Evolutionary conservation across 768 basidiomycete genomes (phyloP).

Genomic region (Imleria badia): DNA sequence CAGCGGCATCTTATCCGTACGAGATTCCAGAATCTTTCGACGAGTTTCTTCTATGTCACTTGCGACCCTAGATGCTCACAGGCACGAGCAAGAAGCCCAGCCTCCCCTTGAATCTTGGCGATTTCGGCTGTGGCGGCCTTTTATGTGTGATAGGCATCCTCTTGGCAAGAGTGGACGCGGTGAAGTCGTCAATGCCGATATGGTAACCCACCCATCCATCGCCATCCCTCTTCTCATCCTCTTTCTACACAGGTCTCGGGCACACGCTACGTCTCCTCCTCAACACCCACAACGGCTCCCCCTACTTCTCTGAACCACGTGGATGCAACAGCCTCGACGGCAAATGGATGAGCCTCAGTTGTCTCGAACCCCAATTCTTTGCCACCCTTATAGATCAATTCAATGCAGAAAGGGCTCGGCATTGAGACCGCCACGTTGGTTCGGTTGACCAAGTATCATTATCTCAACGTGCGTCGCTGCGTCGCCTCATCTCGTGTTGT

Average conservation of each 20-base stretch:
- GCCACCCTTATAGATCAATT: constrained; percentile 57
- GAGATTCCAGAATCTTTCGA: constrained; percentile 15
- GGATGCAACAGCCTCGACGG: constrained; percentile 70
- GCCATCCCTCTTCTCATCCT: background rate
- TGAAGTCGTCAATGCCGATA: constrained; percentile 73
- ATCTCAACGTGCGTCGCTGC: constrained; percentile 64
- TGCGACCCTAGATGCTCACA: constrained; percentile 56
- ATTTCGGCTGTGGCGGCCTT: constrained; percentile 81
- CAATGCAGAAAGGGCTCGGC: constrained; percentile 55
- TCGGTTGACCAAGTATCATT: constrained; percentile 76
- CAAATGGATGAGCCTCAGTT: constrained; percentile 74
- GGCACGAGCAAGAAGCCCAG: constrained; percentile 59
- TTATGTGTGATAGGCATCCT: constrained; percentile 72
- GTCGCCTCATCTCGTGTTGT: background rate
- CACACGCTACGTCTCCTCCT: constrained; percentile 69
- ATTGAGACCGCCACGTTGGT: constrained; percentile 65
- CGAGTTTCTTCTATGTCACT: background rate
- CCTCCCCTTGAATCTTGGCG: constrained; percentile 76
- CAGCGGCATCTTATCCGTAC: constrained; percentile 70
- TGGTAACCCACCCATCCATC: constrained; percentile 45
- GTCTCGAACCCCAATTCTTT: constrained; percentile 75
- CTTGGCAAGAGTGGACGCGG: constrained; percentile 62
- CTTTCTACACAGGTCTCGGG: constrained; percentile 61
- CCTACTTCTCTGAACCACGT: constrained; percentile 42
- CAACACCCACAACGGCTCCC: constrained; percentile 34